Evolutionary conservation across 345 rosid genomes (phyloP).

Genomic region (Citrus australasica): DNA sequence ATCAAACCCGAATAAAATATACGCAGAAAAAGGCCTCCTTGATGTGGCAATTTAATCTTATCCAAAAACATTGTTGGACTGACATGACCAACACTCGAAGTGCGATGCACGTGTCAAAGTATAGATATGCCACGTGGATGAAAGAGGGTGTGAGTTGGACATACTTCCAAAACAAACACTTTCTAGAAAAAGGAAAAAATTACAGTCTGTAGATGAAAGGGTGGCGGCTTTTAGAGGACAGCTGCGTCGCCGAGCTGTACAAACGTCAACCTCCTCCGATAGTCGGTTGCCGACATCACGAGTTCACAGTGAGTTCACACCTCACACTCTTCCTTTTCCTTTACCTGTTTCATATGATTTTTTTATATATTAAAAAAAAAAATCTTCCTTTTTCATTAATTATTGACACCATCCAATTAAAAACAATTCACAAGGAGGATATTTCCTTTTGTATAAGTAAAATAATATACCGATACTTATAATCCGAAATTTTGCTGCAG

Average conservation of each 20-base stretch:
- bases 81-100: not conserved
- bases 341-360: not conserved
- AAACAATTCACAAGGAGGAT: not conserved
- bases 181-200: not conserved
- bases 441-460: too few relatives aligned
- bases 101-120: not conserved
- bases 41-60: slow-evolving; percentile 17
- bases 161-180: not conserved
- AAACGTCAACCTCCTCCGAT: slow-evolving; percentile 3
- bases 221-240: not conserved
- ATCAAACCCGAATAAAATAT: not conserved
- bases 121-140: not conserved
- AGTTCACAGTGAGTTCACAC: not conserved
- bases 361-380: too few relatives aligned
- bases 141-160: not conserved
- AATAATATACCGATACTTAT: too few relatives aligned
- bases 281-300: slow-evolving; percentile 26
- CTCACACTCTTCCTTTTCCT: not conserved
- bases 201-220: not conserved
- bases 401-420: not conserved
- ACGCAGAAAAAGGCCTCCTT: not conserved
- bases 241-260: not conserved
- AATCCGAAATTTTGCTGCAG: too few relatives aligned
- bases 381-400: too few relatives aligned
- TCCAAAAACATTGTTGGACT: slow-evolving; percentile 1